These are phyloP conservation scores for Beauveria brongniartii DNA, from an alignment of 2,329 filamentous ascomycete species.

Conservation along the genomic window DNA sequence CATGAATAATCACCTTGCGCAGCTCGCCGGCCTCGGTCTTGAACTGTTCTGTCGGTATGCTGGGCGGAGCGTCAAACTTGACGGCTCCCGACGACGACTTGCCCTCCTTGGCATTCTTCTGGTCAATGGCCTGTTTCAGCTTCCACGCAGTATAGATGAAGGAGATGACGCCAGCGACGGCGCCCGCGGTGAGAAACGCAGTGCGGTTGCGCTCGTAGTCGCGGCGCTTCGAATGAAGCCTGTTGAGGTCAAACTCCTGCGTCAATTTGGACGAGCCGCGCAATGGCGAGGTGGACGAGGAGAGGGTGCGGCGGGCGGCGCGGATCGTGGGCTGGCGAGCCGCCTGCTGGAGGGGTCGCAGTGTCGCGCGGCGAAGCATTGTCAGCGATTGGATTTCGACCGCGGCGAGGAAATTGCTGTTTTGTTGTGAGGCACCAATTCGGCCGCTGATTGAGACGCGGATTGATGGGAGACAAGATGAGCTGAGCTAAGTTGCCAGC, in stretches of 20 bases:
- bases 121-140: slow-evolving; percentile 34
- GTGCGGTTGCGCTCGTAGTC: slow-evolving; percentile 44
- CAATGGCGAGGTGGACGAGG: slow-evolving; percentile 23
- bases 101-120: slow-evolving; percentile 26
- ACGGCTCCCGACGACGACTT: slow-evolving; percentile 28
- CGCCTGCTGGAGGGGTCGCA: slow-evolving; percentile 18
- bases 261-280: slow-evolving; percentile 27
- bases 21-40: slow-evolving; percentile 40
- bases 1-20: slow-evolving; percentile 54
- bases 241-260: slow-evolving; percentile 43
- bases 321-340: slow-evolving; percentile 11
- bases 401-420: background rate
- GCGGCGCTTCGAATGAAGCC: slow-evolving; percentile 36
- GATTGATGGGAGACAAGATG: background rate
- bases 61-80: slow-evolving; percentile 27
- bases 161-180: slow-evolving; percentile 40
- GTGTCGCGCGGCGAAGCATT: slow-evolving; percentile 23
- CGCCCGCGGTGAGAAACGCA: slow-evolving; percentile 43
- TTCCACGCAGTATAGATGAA: slow-evolving; percentile 45
- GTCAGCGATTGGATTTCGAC: slow-evolving; percentile 9
- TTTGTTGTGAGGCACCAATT: background rate
- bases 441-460: slow-evolving; percentile 1
- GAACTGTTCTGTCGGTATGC: slow-evolving; percentile 36
- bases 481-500: background rate
- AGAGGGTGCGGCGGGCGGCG: slow-evolving; percentile 20